A percentile compares a stretch with the other conserved stretches of the same genome.
Conservation (phyloP, 768 basidiomycete species). For the Leccinum fibrillosum region DNA sequence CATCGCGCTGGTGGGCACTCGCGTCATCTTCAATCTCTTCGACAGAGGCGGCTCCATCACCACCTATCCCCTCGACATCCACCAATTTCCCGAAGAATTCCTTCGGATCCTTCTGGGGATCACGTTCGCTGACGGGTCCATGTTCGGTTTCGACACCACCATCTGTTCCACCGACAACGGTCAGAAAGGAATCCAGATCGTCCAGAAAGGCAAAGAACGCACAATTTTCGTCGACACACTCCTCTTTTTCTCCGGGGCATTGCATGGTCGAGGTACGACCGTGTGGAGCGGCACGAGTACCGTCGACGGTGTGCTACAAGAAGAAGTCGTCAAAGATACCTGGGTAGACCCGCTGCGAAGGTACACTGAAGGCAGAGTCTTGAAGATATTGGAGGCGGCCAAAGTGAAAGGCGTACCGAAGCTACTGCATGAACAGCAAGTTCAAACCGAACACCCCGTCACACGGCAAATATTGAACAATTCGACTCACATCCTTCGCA, state of each 20-base stretch:
- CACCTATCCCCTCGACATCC: neutral
- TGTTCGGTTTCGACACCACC: neutral
- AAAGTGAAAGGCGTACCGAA: neutral
- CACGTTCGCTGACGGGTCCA: neutral
- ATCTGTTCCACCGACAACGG: neutral
- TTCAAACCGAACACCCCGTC: neutral
- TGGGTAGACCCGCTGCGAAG: slow-evolving; percentile 1
- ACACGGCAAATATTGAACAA: neutral
- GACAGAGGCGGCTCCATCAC: neutral
- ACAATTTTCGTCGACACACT: neutral
- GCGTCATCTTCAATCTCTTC: neutral
- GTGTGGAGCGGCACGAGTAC: neutral
- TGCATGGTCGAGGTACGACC: neutral
- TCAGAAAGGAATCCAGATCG: neutral
- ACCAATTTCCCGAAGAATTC: neutral
- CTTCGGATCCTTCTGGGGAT: neutral
- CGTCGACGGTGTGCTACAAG: neutral
- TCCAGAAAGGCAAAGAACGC: neutral
- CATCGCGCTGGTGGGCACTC: neutral
- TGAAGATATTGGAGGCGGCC: neutral
- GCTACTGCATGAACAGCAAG: slow-evolving; percentile 2
- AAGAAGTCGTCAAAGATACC: slow-evolving; percentile 5
- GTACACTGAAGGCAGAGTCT: neutral
- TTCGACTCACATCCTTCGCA: slow-evolving; percentile 1
- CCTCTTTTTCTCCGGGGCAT: neutral